These are phyloP conservation scores for Phytophthora sansomeana DNA, from an alignment of 352 stramenopile genomes.

Conservation along the genomic window DNA sequence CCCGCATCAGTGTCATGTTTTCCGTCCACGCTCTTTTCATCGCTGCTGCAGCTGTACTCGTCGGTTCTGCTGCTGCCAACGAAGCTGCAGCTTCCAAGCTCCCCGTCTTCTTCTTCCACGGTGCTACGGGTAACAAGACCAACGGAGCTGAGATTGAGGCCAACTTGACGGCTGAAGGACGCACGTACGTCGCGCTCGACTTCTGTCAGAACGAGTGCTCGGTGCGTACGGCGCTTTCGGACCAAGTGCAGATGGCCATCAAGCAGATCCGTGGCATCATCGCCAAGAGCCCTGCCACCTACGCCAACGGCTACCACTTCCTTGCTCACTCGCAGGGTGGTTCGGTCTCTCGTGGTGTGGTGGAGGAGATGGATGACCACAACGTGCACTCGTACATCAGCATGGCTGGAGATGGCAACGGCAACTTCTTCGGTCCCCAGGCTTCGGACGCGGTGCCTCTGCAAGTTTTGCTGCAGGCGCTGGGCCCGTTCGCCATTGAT, in stretches of 20 bases:
- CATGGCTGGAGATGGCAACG: constrained; percentile 56
- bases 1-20: constrained; percentile 22
- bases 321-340: constrained; percentile 60
- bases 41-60: constrained; percentile 12
- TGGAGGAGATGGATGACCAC: constrained; percentile 71
- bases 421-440: constrained; percentile 64
- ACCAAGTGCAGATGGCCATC: constrained; percentile 58
- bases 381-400: constrained; percentile 59
- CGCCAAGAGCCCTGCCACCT: constrained; percentile 33
- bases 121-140: constrained; percentile 44
- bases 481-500: constrained; percentile 47
- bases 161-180: constrained; percentile 49
- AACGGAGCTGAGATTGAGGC: constrained; percentile 40
- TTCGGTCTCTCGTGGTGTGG: constrained; percentile 52
- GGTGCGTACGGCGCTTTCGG: constrained; percentile 31
- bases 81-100: constrained; percentile 39
- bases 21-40: constrained; percentile 30
- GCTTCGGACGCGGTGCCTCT: constrained; percentile 41
- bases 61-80: constrained; percentile 21
- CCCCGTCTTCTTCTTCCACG: constrained; percentile 68
- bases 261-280: constrained; percentile 46
- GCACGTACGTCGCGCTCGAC: constrained; percentile 45
- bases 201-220: constrained; percentile 59
- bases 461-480: constrained; percentile 43
- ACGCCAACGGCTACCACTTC: constrained; percentile 60